Evolutionary conservation across 2,329 filamentous ascomycete species (phyloP).

Genomic region (Dactylellina sp.): DNA sequence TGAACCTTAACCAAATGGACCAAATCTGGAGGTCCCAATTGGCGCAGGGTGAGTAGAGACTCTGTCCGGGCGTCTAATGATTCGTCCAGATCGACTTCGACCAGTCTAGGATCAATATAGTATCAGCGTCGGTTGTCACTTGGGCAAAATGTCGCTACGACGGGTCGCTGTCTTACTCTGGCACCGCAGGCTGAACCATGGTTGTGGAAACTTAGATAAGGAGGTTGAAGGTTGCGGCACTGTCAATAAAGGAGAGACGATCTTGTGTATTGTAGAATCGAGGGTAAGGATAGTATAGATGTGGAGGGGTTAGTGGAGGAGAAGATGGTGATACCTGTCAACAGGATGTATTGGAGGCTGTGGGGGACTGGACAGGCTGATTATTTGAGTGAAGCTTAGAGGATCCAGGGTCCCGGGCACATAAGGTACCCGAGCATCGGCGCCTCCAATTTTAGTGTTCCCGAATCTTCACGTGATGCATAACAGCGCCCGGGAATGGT

Average conservation of each 20-base stretch:
- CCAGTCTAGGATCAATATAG: conserved; percentile 73
- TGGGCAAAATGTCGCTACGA: conserved; percentile 7
- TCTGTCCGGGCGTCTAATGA: conserved; percentile 94
- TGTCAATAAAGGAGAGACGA: conserved; percentile 6
- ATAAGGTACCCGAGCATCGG: neutral
- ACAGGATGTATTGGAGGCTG: conserved; percentile 16
- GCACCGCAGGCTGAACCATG: conserved; percentile 57
- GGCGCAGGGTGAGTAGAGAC: conserved; percentile 83
- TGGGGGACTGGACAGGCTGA: conserved; percentile 16
- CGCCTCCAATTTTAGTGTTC: too few relatives aligned
- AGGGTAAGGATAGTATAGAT: conserved; percentile 12
- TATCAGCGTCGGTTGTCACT: conserved; percentile 13
- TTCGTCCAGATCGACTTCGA: conserved; percentile 91
- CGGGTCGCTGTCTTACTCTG: conserved; percentile 53
- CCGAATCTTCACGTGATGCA: too few relatives aligned
- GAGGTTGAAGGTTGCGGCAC: conserved; percentile 9
- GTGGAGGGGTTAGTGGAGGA: conserved; percentile 3
- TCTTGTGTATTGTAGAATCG: conserved; percentile 4
- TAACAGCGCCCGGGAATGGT: neutral
- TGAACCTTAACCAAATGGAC: conserved; percentile 85
- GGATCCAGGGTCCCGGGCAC: neutral
- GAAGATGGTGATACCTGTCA: conserved; percentile 12
- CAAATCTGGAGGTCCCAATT: conserved; percentile 93
- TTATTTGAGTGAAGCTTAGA: neutral
- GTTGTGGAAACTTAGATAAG: conserved; percentile 25